Evolutionary conservation across 495 filamentous ascomycete species (phyloP).

Genomic region (Penicillium silybi): DNA sequence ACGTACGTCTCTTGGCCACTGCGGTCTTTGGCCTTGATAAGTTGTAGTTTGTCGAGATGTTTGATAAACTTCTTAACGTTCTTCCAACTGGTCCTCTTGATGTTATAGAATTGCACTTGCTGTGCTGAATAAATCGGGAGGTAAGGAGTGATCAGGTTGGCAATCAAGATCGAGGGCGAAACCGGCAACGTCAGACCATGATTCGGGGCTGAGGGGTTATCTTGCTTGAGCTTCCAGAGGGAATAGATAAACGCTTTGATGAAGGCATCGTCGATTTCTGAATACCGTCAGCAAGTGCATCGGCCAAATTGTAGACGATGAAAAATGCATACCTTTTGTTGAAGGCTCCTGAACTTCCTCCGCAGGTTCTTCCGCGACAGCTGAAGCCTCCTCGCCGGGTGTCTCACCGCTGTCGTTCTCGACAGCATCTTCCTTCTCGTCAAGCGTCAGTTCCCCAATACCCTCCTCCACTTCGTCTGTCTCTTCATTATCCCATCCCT

Average conservation of each 20-base stretch:
- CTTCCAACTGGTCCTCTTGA: constrained; percentile 76
- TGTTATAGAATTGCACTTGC: constrained; percentile 56
- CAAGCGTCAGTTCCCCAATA: constrained; percentile 41
- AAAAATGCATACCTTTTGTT: constrained; percentile 45
- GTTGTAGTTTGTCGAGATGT: constrained; percentile 57
- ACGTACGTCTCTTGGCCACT: constrained; percentile 64
- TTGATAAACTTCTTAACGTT: constrained; percentile 74
- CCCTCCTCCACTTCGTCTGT: constrained; percentile 36
- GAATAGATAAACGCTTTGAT: constrained; percentile 65
- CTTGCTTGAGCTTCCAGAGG: constrained; percentile 52
- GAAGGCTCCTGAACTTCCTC: constrained; percentile 49
- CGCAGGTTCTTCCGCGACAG: constrained; percentile 14
- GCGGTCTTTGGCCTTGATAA: constrained; percentile 64
- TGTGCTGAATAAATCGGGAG: constrained; percentile 56
- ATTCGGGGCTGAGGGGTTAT: constrained; percentile 41
- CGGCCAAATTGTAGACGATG: background rate
- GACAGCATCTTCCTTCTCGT: constrained; percentile 26
- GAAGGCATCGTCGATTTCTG: constrained; percentile 69
- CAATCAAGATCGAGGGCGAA: constrained; percentile 61
- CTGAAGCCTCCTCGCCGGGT: constrained; percentile 6
- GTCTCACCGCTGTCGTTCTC: constrained; percentile 30
- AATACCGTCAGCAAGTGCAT: constrained; percentile 14
- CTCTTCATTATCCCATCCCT: constrained; percentile 42
- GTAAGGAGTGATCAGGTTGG: constrained; percentile 63
- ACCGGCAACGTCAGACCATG: constrained; percentile 59